phyloP scores from a whole-genome alignment of 768 basidiomycete genomes.

The Tulasnella sp. region DNA sequence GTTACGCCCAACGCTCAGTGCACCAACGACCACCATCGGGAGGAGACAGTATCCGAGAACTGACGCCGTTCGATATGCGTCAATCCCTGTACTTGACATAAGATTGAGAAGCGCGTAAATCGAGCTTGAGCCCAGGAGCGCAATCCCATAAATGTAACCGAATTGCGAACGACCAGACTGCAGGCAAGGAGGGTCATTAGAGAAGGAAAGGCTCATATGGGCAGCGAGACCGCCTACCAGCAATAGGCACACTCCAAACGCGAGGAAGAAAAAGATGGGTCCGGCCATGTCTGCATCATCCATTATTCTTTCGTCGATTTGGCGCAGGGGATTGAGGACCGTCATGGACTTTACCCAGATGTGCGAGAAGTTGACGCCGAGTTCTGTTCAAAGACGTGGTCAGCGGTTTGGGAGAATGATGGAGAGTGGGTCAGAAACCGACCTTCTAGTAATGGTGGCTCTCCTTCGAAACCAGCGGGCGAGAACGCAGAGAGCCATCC shows the following conservation, averaged over 20 bases:
- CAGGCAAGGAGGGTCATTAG: neutral
- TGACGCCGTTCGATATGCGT: conserved; percentile 88
- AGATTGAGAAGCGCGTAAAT: conserved; percentile 93
- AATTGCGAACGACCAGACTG: conserved; percentile 99
- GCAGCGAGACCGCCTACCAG: conserved; percentile 51
- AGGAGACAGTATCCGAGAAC: conserved; percentile 95
- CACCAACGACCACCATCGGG: conserved; percentile 92
- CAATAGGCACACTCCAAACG: conserved; percentile 86
- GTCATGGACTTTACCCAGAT: conserved; percentile 91
- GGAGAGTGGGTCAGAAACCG: neutral
- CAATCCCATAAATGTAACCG: conserved; percentile 97
- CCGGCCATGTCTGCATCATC: conserved; percentile 98
- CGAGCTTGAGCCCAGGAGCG: conserved; percentile 83
- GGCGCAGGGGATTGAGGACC: conserved; percentile 84
- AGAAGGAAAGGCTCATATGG: neutral
- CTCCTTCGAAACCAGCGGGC: conserved; percentile 90
- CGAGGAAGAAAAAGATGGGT: conserved; percentile 89
- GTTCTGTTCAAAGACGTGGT: conserved; percentile 45
- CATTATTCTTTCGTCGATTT: conserved; percentile 89
- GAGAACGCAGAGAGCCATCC: conserved; percentile 94
- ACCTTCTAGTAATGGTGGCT: conserved; percentile 94
- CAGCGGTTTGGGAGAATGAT: neutral
- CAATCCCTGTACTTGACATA: conserved; percentile 92
- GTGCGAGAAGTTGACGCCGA: conserved; percentile 96
- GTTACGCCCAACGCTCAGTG: conserved; percentile 75